These are phyloP conservation scores for Thielaviopsis musarum DNA, from an alignment of 2,329 filamentous ascomycete genomes.

Conservation along the genomic window DNA sequence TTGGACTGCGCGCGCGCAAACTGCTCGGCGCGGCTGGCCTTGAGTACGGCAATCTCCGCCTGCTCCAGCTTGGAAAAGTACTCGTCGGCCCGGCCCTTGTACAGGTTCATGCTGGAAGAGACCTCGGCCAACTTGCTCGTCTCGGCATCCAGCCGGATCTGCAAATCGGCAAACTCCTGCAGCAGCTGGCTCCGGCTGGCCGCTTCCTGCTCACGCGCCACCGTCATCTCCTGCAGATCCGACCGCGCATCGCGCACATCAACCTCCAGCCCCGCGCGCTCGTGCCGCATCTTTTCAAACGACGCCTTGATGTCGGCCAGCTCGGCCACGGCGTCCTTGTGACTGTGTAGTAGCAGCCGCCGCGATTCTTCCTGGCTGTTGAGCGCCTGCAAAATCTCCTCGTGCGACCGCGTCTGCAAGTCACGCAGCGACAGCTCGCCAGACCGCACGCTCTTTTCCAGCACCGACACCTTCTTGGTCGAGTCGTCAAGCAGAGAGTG, in stretches of 20 bases:
- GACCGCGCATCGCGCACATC: conserved; percentile 72
- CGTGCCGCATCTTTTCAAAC: conserved; percentile 73
- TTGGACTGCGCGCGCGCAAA: conserved; percentile 81
- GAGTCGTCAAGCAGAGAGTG: conserved; percentile 94
- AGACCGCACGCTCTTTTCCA: conserved; percentile 74
- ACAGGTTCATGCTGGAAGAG: conserved; percentile 65
- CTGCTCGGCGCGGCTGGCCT: conserved; percentile 79
- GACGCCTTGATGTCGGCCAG: conserved; percentile 73
- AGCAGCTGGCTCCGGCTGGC: conserved; percentile 77
- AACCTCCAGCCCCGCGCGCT: conserved; percentile 63
- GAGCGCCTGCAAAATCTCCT: conserved; percentile 82
- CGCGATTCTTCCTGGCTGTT: conserved; percentile 86
- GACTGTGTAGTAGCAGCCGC: conserved; percentile 61
- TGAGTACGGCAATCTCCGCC: conserved; percentile 87
- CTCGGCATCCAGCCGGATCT: conserved; percentile 83
- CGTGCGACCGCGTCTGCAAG: conserved; percentile 82
- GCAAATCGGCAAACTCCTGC: conserved; percentile 82
- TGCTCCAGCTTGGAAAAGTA: conserved; percentile 97
- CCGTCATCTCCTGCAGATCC: conserved; percentile 65
- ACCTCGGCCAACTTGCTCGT: conserved; percentile 72
- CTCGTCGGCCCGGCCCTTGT: conserved; percentile 84
- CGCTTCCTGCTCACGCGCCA: conserved; percentile 70
- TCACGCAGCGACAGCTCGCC: conserved; percentile 82
- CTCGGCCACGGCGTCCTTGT: conserved; percentile 73
- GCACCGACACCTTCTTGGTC: conserved; percentile 71